Evolutionary conservation across 495 filamentous ascomycete species (phyloP), one percentile per base, ranked within the genome.

Genomic region (Ascodesmis nigricans): DNA sequence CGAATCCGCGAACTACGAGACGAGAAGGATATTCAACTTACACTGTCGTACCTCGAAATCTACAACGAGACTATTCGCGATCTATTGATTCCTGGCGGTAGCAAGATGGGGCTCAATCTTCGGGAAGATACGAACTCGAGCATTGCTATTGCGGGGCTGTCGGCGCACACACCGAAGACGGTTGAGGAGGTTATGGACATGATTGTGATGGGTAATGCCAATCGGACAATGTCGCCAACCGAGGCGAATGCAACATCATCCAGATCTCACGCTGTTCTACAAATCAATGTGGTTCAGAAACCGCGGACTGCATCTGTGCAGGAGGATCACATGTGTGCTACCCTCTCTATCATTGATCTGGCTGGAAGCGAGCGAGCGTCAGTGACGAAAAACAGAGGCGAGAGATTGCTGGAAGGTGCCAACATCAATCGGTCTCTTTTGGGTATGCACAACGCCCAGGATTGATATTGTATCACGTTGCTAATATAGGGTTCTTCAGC

Each of bases 41-140:
- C 82, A 0, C 71, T 99, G 7, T 93, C 83, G 0, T 99, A 95
- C 53, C 67, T 99, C 10, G 87, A 99, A 52, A 99, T 99, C 29
- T 99, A 99, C 61, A 99, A 99, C 50, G 87, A 99, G 55, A 95
- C 84, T 0, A 99, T 99, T 40, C 76, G 87, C 25, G 87, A 99
- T 55, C 58, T 99, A 44, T 66, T 99, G 7, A 73, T 91, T 13
- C 75, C 78, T 3, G 77, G 78, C 17, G 78, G 75, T 21, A 76
- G 73, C 53, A 95, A 92, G 54, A 66, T 69, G 40, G 78, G 78
- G 10, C 55, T 99, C 44, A 91, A 90, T 73, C 66, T 99, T 11
- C 78, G 87, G 21, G 87, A 99, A 58, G 87, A 99, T 56, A 71
- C 71, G 8, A 78, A 95, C 53, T 80, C 92, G 54, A 73, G 77